Percentiles rank a stretch among this genome's conserved stretches.
Conservation (phyloP, 495 filamentous ascomycete species). For the Bombardia bombarda region DNA sequence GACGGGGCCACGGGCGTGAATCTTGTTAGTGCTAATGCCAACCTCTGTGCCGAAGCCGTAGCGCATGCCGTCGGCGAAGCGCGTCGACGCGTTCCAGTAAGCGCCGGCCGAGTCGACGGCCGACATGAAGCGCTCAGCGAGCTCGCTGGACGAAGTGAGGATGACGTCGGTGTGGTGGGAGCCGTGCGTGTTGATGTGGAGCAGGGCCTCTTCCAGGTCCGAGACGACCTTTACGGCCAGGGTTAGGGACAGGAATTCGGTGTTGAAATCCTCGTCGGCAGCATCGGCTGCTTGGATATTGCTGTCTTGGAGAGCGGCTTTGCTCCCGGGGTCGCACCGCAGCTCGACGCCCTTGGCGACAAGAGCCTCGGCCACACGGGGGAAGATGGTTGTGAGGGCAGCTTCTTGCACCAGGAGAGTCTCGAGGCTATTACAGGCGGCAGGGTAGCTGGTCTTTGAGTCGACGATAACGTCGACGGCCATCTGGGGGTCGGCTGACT, state of each 20-base stretch:
- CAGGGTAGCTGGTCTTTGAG: conserved; percentile 87
- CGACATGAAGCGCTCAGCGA: conserved; percentile 73
- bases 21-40: conserved; percentile 97
- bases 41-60: conserved; percentile 98
- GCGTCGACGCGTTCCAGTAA: conserved; percentile 93
- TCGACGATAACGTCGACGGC: conserved; percentile 78
- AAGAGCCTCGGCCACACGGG: conserved; percentile 61
- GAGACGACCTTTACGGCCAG: conserved; percentile 78
- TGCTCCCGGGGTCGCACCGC: conserved; percentile 68
- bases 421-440: conserved; percentile 92
- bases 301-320: conserved; percentile 43
- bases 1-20: conserved; percentile 88
- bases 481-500: conserved; percentile 62
- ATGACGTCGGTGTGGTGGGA: conserved; percentile 96
- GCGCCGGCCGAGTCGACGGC: conserved; percentile 84
- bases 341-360: conserved; percentile 71
- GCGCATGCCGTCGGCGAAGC: conserved; percentile 93
- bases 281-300: conserved; percentile 41
- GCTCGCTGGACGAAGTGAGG: conserved; percentile 54
- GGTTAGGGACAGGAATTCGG: conserved; percentile 81
- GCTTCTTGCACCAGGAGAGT: conserved; percentile 77
- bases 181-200: conserved; percentile 84
- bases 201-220: conserved; percentile 59
- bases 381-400: conserved; percentile 60
- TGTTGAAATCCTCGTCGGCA: conserved; percentile 63